Conservation (phyloP, 345 rosid species). For the Rhizophora mangle region DNA sequence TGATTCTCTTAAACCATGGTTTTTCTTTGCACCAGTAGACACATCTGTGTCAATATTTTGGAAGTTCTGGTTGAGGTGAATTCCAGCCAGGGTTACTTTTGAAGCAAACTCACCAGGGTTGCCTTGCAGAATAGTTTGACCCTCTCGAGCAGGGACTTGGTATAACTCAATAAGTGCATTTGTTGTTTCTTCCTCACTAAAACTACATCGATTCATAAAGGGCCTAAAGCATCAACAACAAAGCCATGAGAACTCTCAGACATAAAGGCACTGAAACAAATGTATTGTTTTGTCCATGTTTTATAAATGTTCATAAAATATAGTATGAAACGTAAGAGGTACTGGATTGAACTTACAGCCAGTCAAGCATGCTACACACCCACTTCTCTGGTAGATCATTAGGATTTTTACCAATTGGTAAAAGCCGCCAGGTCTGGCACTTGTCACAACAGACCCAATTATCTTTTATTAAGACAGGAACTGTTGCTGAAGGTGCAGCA, state of each 20-base stretch:
- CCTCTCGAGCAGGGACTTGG: conserved; percentile 19
- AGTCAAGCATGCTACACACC: conserved; percentile 89
- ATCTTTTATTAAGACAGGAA: conserved; percentile 57
- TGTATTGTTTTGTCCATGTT: background rate
- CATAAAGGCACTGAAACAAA: background rate
- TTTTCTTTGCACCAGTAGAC: conserved; percentile 47
- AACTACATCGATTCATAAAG: conserved; percentile 67
- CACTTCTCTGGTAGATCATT: conserved; percentile 81
- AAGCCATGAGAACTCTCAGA: conserved; percentile 7
- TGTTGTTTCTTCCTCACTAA: conserved; percentile 77
- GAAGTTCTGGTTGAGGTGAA: conserved; percentile 27
- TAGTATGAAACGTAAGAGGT: background rate
- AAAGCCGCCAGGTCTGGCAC: conserved; percentile 91
- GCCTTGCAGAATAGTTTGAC: conserved; percentile 39
- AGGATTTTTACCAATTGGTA: conserved; percentile 66
- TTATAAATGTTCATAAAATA: background rate
- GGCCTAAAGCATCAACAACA: conserved; percentile 53
- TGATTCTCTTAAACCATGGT: conserved; percentile 47
- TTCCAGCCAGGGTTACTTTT: conserved; percentile 22
- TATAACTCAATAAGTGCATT: conserved; percentile 51
- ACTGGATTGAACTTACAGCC: conserved; percentile 78
- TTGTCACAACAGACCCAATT: conserved; percentile 90
- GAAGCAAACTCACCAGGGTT: conserved; percentile 33
- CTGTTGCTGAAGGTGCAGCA: conserved; percentile 37
- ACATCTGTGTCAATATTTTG: conserved; percentile 28